These are phyloP conservation scores for Lactifluus volemus DNA, from an alignment of 768 basidiomycete genomes.

Conservation along the genomic window DNA sequence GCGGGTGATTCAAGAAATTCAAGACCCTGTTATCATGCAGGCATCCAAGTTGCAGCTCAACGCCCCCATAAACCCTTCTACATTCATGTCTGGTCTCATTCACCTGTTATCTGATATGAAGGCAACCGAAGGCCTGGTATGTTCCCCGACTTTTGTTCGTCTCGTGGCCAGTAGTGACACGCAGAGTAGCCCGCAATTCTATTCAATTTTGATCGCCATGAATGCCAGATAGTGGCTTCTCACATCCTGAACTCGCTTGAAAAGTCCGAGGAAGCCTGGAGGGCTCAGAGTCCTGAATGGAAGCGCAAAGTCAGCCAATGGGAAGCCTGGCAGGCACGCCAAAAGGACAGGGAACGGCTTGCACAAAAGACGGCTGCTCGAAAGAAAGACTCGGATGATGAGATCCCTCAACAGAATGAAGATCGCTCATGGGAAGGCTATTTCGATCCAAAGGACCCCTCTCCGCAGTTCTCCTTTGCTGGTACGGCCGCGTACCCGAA, in stretches of 20 bases:
- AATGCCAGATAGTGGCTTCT: constrained; percentile 47
- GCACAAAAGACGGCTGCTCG: constrained; percentile 34
- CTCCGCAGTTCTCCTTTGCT: constrained; percentile 52
- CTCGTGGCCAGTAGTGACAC: not conserved
- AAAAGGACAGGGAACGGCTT: constrained; percentile 42
- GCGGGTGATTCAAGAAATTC: constrained; percentile 33
- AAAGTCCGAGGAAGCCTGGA: constrained; percentile 43
- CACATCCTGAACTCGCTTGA: constrained; percentile 31
- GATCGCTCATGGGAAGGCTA: constrained; percentile 38
- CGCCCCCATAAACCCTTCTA: constrained; percentile 24
- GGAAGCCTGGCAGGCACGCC: constrained; percentile 38
- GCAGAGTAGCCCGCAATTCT: constrained; percentile 49
- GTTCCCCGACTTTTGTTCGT: constrained; percentile 19
- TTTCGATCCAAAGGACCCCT: constrained; percentile 52
- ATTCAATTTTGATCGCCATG: constrained; percentile 54
- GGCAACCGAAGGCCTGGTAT: constrained; percentile 42
- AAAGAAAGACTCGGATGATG: constrained; percentile 28
- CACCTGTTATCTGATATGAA: constrained; percentile 51
- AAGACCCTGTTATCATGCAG: constrained; percentile 30
- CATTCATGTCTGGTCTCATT: constrained; percentile 39
- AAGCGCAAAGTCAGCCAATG: constrained; percentile 40
- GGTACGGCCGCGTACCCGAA: constrained; percentile 36
- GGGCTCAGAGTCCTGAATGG: constrained; percentile 38
- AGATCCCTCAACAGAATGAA: constrained; percentile 18
- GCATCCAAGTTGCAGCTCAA: constrained; percentile 25